Base-by-base conservation (phyloP, 192 early-diverging fungal species). In the Coemansia sp. region DNA sequence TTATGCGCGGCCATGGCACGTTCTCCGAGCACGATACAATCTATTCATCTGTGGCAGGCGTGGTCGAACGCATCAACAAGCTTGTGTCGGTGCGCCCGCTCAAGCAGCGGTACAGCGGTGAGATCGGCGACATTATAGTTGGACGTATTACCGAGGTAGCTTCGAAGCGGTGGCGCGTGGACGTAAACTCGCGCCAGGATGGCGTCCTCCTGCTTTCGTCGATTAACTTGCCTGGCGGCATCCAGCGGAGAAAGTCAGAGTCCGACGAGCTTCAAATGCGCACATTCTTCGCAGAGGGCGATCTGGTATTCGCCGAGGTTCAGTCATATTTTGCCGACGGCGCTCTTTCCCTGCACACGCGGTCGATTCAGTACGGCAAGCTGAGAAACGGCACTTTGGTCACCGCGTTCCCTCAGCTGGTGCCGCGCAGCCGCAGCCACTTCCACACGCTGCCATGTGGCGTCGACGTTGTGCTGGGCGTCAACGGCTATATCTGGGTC, bases 401-500 rank as follows among this genome's bases (percentile, higher is more conserved):
- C 15, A 78, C 79, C 8, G 94, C 97, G 4, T 93, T 94, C n/a
- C 92, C 95, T 34, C 88, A 89, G 4, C 83, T 97, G 53, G 88
- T 99, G 11, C 92, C 93, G 64, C 90, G 98, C 29, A 93, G 91
- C 53, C 96, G 97, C 77, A 93, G 93, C 34, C 98, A 99, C 75
- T 99, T 99, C 81, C 89, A 94, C 63, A 83, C 89, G n/a, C 85
- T 97, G 34, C 86, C 93, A 0, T 96, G 92, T 65, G 94, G 96
- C 27, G 92, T 99, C 34, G 92, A 99, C 76, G 78, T 99, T 10
- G 90, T 97, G 38, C 84, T 99, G 32, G 98, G 98, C 19, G 75
- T 99, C 31, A 99, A 99, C 67, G 98, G 98, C 2, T 96, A 95
- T 73, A 93, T 99, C 60, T 98, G 94, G 94, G 90, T 98, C 25